Conservation (phyloP, 768 basidiomycete genomes). For the Mycena latifolia region DNA sequence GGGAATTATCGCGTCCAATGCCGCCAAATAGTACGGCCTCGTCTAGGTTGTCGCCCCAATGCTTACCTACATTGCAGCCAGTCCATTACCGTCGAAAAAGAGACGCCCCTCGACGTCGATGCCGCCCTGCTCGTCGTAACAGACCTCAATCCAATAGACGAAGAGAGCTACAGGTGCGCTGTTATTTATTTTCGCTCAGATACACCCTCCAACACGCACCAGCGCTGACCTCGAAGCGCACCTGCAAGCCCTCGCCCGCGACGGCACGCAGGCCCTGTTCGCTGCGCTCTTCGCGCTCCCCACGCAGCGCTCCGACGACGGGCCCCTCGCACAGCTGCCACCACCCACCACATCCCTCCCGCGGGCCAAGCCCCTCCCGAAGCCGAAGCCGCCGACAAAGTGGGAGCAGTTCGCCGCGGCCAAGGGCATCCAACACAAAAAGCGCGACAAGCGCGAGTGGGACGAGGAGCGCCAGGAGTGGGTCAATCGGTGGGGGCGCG, state of each 20-base stretch:
- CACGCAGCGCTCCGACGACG: constrained; percentile 78
- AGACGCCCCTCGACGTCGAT: constrained; percentile 85
- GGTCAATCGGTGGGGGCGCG: constrained; percentile 91
- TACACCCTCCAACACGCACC: constrained; percentile 13
- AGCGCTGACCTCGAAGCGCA: constrained; percentile 87
- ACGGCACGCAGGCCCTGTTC: constrained; percentile 87
- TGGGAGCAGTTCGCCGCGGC: constrained; percentile 97
- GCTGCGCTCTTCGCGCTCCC: constrained; percentile 87
- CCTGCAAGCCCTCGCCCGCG: constrained; percentile 81
- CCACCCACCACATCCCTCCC: constrained; percentile 83
- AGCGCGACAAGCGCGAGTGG: constrained; percentile 86
- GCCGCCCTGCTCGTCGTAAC: constrained; percentile 86
- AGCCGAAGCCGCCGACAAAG: constrained; percentile 92
- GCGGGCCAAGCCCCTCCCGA: constrained; percentile 92
- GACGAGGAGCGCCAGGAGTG: constrained; percentile 96
- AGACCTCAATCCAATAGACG: constrained; percentile 89
- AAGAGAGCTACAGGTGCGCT: constrained; percentile 84
- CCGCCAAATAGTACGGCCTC: constrained; percentile 74
- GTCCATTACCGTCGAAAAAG: constrained; percentile 79
- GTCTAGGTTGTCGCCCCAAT: constrained; percentile 1
- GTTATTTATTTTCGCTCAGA: too few relatives aligned
- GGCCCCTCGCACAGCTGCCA: constrained; percentile 88
- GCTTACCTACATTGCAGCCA: constrained; percentile 57
- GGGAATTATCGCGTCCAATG: constrained; percentile 79
- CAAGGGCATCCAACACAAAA: constrained; percentile 91